phyloP scores from a whole-genome alignment of 306 rosid species.

The Castanea crenata region DNA sequence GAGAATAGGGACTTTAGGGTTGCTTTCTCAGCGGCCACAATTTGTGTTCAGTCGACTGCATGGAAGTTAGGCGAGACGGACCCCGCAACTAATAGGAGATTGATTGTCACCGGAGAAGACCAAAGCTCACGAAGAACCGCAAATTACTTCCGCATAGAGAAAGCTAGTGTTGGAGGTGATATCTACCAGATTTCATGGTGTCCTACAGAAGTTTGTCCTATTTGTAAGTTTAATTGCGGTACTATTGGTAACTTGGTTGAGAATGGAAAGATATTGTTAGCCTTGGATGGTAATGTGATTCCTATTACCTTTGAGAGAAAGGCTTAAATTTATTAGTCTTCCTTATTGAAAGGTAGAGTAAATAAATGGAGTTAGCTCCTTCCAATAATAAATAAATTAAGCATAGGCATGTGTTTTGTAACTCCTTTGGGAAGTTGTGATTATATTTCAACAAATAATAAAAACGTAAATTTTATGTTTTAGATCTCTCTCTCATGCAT shows the following conservation, averaged over 20 bases:
- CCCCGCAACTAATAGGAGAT: slow-evolving; percentile 29
- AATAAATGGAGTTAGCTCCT: too few relatives aligned
- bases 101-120: slow-evolving; percentile 22
- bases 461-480: too few relatives aligned
- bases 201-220: slow-evolving; percentile 49
- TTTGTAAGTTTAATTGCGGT: slow-evolving; percentile 46
- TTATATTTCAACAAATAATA: neutral
- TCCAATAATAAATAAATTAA: too few relatives aligned
- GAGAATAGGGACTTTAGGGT: slow-evolving; percentile 40
- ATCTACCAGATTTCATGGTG: slow-evolving; percentile 47
- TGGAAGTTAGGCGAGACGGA: slow-evolving; percentile 47
- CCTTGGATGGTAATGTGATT: slow-evolving; percentile 46
- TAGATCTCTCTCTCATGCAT: neutral
- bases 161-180: neutral
- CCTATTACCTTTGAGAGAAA: slow-evolving; percentile 32
- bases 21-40: slow-evolving; percentile 27
- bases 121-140: neutral
- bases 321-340: neutral
- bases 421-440: too few relatives aligned
- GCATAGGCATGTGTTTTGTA: too few relatives aligned
- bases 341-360: too few relatives aligned
- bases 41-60: slow-evolving; percentile 27
- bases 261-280: slow-evolving; percentile 43
- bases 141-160: slow-evolving; percentile 36
- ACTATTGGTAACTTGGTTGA: slow-evolving; percentile 33